Evolutionary conservation across 2,329 filamentous ascomycete genomes (phyloP).

Genomic region (Onygenales sp.): DNA sequence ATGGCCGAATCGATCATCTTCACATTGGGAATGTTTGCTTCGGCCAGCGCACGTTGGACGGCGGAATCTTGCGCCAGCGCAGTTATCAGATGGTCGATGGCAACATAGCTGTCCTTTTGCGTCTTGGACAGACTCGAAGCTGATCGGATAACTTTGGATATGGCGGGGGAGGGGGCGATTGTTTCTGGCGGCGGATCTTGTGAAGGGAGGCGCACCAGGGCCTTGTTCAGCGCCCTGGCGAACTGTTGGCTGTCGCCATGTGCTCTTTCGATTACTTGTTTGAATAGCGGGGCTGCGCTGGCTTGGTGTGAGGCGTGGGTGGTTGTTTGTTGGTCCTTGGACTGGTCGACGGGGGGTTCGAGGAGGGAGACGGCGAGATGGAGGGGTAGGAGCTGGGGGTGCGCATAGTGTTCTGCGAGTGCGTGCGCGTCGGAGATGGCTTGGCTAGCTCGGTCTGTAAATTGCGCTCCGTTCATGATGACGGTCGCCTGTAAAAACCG

Average conservation of each 20-base stretch:
- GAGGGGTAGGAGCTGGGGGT: slow-evolving; percentile 81
- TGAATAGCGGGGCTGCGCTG: slow-evolving; percentile 66
- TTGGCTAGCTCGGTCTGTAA: slow-evolving; percentile 87
- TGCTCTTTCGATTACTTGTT: slow-evolving; percentile 87
- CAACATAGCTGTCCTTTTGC: slow-evolving; percentile 94
- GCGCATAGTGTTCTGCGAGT: slow-evolving; percentile 79
- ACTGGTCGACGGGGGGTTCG: slow-evolving; percentile 41
- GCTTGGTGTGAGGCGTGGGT: slow-evolving; percentile 56
- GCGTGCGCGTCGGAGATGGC: slow-evolving; percentile 81
- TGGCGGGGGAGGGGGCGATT: slow-evolving; percentile 70
- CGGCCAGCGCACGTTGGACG: slow-evolving; percentile 65
- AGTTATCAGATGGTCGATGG: slow-evolving; percentile 87
- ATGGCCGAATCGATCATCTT: slow-evolving; percentile 90
- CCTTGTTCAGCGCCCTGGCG: slow-evolving; percentile 84
- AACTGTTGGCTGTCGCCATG: slow-evolving; percentile 86
- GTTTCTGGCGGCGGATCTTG: slow-evolving; percentile 92
- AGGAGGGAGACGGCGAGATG: slow-evolving; percentile 62
- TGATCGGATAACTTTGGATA: slow-evolving; percentile 71
- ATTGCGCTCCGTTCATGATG: slow-evolving; percentile 48
- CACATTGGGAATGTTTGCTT: slow-evolving; percentile 82
- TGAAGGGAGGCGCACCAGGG: slow-evolving; percentile 78
- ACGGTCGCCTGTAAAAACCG: neutral
- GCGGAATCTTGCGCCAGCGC: slow-evolving; percentile 68
- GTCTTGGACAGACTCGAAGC: slow-evolving; percentile 88
- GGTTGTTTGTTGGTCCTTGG: slow-evolving; percentile 66